Percentiles rank a stretch among this genome's conserved stretches.
phyloP scores from a whole-genome alignment of 2,329 filamentous ascomycete species.

The Dothidotthia symphoricarpi region DNA sequence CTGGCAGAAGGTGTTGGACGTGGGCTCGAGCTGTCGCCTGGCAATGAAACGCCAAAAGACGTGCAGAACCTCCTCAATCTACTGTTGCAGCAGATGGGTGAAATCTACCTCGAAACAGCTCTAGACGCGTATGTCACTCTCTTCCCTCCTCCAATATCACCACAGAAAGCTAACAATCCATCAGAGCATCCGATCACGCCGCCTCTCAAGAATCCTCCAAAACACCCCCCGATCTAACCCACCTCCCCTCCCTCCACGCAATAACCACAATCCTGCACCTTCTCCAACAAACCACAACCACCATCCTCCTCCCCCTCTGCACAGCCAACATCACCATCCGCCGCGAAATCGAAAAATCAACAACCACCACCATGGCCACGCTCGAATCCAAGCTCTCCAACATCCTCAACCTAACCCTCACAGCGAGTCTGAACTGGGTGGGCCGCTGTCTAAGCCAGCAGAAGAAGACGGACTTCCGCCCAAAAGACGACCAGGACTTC shows the following conservation, averaged over 20 bases:
- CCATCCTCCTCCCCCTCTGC: slow-evolving; percentile 85
- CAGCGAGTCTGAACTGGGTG: slow-evolving; percentile 75
- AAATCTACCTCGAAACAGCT: slow-evolving; percentile 69
- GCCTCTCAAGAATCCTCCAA: slow-evolving; percentile 76
- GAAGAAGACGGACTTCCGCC: slow-evolving; percentile 86
- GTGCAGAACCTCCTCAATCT: slow-evolving; percentile 81
- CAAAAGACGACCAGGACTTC: slow-evolving; percentile 67
- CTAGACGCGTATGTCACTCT: slow-evolving; percentile 54
- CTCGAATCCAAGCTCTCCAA: slow-evolving; percentile 82
- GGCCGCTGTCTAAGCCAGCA: slow-evolving; percentile 70
- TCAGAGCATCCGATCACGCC: slow-evolving; percentile 62
- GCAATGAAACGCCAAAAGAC: slow-evolving; percentile 89
- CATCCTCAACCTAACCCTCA: slow-evolving; percentile 67
- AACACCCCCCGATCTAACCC: slow-evolving; percentile 81
- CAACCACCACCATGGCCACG: slow-evolving; percentile 67
- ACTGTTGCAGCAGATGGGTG: slow-evolving; percentile 82
- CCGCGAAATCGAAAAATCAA: slow-evolving; percentile 83
- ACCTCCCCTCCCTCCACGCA: slow-evolving; percentile 73
- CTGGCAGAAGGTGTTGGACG: slow-evolving; percentile 90
- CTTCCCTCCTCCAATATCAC: neutral
- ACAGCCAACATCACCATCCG: slow-evolving; percentile 87
- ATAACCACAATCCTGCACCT: slow-evolving; percentile 88
- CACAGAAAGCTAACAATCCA: slow-evolving; percentile 9
- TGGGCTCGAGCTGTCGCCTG: slow-evolving; percentile 83
- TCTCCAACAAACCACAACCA: slow-evolving; percentile 88